phyloP scores from a whole-genome alignment of 306 rosid species.

The Quercus aquifolioides region DNA sequence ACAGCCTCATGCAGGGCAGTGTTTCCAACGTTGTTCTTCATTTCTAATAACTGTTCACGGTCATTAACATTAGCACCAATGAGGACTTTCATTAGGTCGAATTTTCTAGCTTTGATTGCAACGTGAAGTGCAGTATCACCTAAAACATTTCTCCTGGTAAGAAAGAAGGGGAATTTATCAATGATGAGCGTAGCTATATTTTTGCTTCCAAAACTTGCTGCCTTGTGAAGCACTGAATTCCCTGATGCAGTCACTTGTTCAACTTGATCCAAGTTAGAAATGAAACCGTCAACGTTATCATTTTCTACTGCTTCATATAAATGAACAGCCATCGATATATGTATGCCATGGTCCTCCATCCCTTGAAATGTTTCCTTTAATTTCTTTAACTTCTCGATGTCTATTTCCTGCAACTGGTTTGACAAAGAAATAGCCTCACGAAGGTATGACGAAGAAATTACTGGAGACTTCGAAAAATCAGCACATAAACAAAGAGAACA shows the following conservation, averaged over 20 bases:
- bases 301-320: no score
- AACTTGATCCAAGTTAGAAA: rapidly evolving
- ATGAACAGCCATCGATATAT: rapidly evolving
- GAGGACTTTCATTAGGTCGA: background rate
- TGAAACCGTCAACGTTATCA: rapidly evolving
- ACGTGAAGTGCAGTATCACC: conserved; percentile 1
- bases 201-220: background rate
- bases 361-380: no score
- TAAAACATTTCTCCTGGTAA: background rate
- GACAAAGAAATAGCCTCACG: no score
- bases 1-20: background rate
- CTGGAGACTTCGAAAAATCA: no score
- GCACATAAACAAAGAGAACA: no score
- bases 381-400: no score
- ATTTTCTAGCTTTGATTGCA: background rate
- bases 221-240: background rate
- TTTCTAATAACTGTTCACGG: background rate
- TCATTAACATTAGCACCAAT: background rate
- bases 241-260: background rate
- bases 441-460: no score
- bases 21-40: background rate
- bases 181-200: background rate
- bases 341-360: no score
- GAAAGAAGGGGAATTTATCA: background rate
- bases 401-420: no score